phyloP scores from a whole-genome alignment of 306 rosid genomes.

The Quercus aquifolioides region DNA sequence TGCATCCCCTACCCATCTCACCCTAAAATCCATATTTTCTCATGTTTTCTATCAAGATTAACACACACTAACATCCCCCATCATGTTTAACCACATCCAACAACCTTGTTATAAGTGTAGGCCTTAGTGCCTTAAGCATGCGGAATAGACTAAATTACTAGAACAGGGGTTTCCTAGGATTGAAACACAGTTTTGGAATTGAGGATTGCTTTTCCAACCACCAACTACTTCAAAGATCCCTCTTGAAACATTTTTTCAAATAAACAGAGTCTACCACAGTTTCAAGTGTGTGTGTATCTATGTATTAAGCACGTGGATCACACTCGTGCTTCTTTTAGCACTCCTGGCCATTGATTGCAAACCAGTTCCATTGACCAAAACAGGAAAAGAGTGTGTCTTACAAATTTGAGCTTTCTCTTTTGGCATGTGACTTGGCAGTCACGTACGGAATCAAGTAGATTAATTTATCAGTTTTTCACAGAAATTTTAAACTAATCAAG shows the following conservation, averaged over 20 bases:
- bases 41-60: background rate
- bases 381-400: background rate
- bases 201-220: background rate
- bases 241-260: background rate
- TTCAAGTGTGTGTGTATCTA: too few relatives aligned
- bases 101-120: background rate
- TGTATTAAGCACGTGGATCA: background rate
- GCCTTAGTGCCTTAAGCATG: background rate
- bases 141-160: background rate
- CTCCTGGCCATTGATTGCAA: background rate
- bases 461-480: background rate
- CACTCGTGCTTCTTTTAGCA: background rate
- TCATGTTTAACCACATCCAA: background rate
- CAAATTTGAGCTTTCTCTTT: background rate
- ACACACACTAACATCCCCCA: background rate
- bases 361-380: background rate
- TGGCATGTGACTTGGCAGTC: background rate
- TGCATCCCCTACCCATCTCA: too few relatives aligned
- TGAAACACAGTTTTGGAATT: background rate
- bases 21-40: too few relatives aligned
- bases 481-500: background rate
- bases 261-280: background rate
- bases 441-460: background rate
- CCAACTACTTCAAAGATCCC: background rate
- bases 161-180: background rate